These are phyloP conservation scores for Monosporascus sp. DNA, from an alignment of 2,329 filamentous ascomycete species.

Conservation along the genomic window DNA sequence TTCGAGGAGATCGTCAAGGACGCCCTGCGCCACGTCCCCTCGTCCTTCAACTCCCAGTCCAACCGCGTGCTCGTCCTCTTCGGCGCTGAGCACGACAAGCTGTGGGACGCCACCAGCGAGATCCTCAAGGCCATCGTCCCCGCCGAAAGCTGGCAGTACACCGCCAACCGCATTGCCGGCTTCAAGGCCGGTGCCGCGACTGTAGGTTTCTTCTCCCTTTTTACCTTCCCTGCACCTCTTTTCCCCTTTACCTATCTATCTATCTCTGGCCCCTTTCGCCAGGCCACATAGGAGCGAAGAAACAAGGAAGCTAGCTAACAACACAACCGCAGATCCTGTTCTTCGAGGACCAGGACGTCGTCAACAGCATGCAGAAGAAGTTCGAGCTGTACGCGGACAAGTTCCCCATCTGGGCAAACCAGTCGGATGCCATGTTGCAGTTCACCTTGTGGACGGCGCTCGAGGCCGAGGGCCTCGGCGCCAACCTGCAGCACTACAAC, in stretches of 20 bases:
- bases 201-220: conserved; percentile 40
- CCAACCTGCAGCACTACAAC: conserved; percentile 93
- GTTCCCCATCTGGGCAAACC: conserved; percentile 71
- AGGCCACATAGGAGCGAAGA: background rate
- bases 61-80: conserved; percentile 75
- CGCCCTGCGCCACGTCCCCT: conserved; percentile 65
- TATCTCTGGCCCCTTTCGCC: background rate
- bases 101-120: conserved; percentile 71
- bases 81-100: conserved; percentile 76
- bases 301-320: background rate
- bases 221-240: background rate
- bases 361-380: conserved; percentile 61
- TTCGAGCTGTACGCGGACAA: conserved; percentile 72
- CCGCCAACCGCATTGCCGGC: conserved; percentile 31
- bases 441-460: conserved; percentile 75
- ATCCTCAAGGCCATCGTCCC: conserved; percentile 65
- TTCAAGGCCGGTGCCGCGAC: conserved; percentile 75
- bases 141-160: conserved; percentile 54
- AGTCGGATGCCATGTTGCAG: conserved; percentile 80
- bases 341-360: conserved; percentile 70
- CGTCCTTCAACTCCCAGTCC: conserved; percentile 84
- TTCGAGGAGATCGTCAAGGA: conserved; percentile 62
- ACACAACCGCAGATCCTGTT: conserved; percentile 59
- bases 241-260: background rate
- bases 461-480: conserved; percentile 77